Base-by-base conservation (phyloP, 306 rosid species). In the Herpetospermum pedunculosum region DNA sequence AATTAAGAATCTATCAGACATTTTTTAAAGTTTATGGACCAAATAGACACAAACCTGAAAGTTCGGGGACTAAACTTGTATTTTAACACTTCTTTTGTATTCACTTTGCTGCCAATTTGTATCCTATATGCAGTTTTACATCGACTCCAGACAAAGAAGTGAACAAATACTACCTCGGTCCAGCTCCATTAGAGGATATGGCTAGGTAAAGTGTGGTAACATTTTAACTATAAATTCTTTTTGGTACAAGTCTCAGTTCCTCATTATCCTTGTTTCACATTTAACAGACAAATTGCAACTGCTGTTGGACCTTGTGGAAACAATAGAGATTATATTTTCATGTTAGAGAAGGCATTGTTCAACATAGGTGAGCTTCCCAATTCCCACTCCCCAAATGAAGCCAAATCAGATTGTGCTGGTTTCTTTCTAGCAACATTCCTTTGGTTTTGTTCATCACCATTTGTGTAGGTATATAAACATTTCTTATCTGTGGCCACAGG, bases 251-350 rank as follows among this genome's bases (percentile, higher is more conserved):
- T 16, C 2, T 44, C 26, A 44, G 54, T 44, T 69, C 49, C 52
- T 41, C 12, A 48, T 44, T 29, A 69, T 69, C 25, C 37, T 16
- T 46, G 25, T 13, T 41, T 16, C 74, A 49, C 67, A 41, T 72
- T 19, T 40, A 78, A 26, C 89, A 95, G 99, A 79, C 96, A 95
- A 92, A 95, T 95, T 73, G 97, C 99, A 68, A 88, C 96, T 49
- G 97, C 99, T 26, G 6, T 4, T 76, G 99, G 99, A 3, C 99
- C 99, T 30, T 92, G 92, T 21, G 99, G 99, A 60, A 89, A 95
- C 82, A 95, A 92, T 49, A 83, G 88, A 63, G 97, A 95, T 63
- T 95, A 95, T 37, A 46, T 95, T 74, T 95, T 95, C 80, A 84
- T 76, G 76, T 73, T 95, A 67, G 97, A 95, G 79, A 95, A 89